Evolutionary conservation across 768 basidiomycete species (phyloP).

Genomic region (Termitomyces sp.): DNA sequence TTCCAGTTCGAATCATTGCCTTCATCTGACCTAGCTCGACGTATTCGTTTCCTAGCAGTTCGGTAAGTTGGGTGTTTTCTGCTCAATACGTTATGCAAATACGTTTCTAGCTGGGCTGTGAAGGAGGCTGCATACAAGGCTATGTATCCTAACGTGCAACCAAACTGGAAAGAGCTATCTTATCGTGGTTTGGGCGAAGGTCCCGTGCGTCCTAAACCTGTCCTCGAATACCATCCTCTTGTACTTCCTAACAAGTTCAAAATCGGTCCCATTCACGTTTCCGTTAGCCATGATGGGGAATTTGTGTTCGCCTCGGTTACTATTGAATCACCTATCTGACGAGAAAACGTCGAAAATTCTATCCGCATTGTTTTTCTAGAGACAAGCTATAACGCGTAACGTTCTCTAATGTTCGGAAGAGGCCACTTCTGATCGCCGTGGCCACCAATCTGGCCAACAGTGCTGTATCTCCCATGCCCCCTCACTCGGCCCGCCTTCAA

Average conservation of each 20-base stretch:
- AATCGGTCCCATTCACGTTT: constrained; percentile 53
- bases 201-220: constrained; percentile 27
- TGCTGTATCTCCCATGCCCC: constrained; percentile 48
- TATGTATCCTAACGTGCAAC: constrained; percentile 54
- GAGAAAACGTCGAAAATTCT: not conserved
- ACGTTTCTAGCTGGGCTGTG: constrained; percentile 61
- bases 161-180: constrained; percentile 76
- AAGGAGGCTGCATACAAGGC: constrained; percentile 92
- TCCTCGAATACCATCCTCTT: constrained; percentile 41
- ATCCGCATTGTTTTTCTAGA: not conserved
- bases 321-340: constrained; percentile 39
- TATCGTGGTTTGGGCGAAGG: constrained; percentile 35
- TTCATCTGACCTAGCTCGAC: constrained; percentile 18
- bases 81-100: not conserved
- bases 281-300: constrained; percentile 81
- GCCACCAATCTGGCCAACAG: constrained; percentile 73
- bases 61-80: constrained; percentile 45
- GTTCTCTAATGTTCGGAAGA: not conserved
- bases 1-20: constrained; percentile 36
- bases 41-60: constrained; percentile 61
- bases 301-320: constrained; percentile 70
- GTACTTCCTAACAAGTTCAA: constrained; percentile 16
- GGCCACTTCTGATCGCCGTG: constrained; percentile 22
- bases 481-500: constrained; percentile 25
- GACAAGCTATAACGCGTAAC: not conserved